Conservation (phyloP, 495 filamentous ascomycete species). For the Neurospora africana region DNA sequence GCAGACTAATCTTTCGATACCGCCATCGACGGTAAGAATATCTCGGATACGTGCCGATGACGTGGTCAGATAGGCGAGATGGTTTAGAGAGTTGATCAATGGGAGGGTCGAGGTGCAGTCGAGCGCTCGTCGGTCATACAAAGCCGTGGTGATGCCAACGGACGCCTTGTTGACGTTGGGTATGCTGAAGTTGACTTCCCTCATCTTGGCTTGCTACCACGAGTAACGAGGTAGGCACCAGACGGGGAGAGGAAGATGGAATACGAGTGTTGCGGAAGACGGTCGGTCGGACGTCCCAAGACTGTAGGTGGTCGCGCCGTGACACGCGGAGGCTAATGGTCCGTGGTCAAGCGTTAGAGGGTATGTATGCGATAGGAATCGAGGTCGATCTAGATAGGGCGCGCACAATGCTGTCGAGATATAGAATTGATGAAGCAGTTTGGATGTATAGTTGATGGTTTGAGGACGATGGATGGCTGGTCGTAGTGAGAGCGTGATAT, state of each 20-base stretch:
- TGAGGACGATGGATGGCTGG: neutral
- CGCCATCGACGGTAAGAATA: slow-evolving; percentile 96
- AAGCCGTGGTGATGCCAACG: slow-evolving; percentile 94
- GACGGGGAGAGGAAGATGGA: slow-evolving; percentile 13
- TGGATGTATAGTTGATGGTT: neutral
- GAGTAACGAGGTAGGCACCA: slow-evolving; percentile 24
- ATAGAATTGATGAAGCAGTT: neutral
- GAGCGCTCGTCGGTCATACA: slow-evolving; percentile 93
- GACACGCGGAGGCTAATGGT: neutral
- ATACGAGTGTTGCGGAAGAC: neutral
- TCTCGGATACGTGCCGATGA: slow-evolving; percentile 97
- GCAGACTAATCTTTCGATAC: slow-evolving; percentile 89
- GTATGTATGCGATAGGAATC: neutral
- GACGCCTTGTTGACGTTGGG: slow-evolving; percentile 99
- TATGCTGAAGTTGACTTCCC: slow-evolving; percentile 99
- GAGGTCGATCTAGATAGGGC: neutral
- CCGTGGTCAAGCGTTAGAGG: neutral
- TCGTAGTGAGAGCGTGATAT: neutral
- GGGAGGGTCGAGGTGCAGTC: slow-evolving; percentile 97
- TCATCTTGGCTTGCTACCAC: slow-evolving; percentile 53
- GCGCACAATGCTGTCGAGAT: neutral
- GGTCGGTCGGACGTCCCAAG: neutral
- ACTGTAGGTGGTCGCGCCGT: neutral
- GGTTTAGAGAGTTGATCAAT: slow-evolving; percentile 95
- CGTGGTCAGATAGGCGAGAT: slow-evolving; percentile 94